These are phyloP conservation scores for Trypanosoma mega DNA, from an alignment of 208 protist genomes.

Conservation along the genomic window DNA sequence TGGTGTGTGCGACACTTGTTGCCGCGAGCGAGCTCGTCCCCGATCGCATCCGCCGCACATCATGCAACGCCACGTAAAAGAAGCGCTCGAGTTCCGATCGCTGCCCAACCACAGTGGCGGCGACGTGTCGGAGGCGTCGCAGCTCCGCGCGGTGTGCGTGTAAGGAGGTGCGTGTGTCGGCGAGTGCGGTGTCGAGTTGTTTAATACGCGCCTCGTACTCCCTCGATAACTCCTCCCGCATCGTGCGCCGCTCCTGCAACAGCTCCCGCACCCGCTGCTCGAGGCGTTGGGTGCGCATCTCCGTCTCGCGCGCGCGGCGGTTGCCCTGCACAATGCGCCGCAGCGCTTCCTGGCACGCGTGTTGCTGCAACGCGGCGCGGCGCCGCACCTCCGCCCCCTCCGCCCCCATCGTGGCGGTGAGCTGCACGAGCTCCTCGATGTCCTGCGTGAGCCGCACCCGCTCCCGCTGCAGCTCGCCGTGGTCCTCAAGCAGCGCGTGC, in stretches of 20 bases:
- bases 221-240: constrained; percentile 27
- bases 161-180: constrained; percentile 39
- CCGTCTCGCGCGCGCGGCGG: constrained; percentile 37
- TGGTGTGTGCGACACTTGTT: neutral
- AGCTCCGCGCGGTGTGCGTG: constrained; percentile 53
- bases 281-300: constrained; percentile 53
- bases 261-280: constrained; percentile 53
- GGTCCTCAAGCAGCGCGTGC: constrained; percentile 43
- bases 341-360: constrained; percentile 58
- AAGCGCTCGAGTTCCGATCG: constrained; percentile 77
- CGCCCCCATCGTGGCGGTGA: constrained; percentile 45
- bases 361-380: constrained; percentile 43
- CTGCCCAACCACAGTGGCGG: constrained; percentile 55
- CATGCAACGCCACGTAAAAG: constrained; percentile 67
- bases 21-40: neutral
- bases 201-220: constrained; percentile 43
- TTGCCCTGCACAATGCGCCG: constrained; percentile 48
- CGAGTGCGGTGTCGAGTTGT: constrained; percentile 47
- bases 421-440: constrained; percentile 65
- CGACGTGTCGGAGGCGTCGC: constrained; percentile 43
- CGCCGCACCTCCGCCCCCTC: constrained; percentile 50
- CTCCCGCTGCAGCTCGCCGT: constrained; percentile 46
- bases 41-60: constrained; percentile 42
- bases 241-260: constrained; percentile 25
- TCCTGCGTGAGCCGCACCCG: constrained; percentile 49